Evolutionary conservation across 495 filamentous ascomycete genomes (phyloP), one percentile per base, ranked within the genome.

Genomic region (Chlorociboria aeruginascens): DNA sequence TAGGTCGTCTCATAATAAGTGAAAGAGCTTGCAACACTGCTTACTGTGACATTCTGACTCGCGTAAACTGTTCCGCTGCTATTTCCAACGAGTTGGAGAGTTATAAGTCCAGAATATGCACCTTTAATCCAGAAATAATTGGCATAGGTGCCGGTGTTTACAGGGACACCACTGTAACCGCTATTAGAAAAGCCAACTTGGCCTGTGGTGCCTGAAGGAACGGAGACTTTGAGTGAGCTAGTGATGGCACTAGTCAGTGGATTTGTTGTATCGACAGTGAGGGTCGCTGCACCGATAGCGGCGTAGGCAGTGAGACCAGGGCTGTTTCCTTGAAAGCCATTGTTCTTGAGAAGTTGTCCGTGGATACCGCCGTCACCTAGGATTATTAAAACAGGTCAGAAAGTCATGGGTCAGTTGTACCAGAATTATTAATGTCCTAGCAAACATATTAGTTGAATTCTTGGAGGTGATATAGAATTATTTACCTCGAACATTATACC

Each of bases 321-420:
- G 3, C 51, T 66, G 2, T 57, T 41, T 10, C 74, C 76, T 54
- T 81, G 76, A 46, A 81, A 81, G 2, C 70, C 76, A 40, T 74
- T 73, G 54, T 80, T 80, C 32, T 67, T 65, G 11, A 80, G 67
- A 8, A 80, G 56, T 46, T 80, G 72, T 8, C 70, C 76, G 46
- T 81, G 74, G 11, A 81, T 72, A 6, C 77, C 77, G 4, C 77
- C 77, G 52, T 79, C 77, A 3, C 74, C 73, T 29, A 63, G 69
- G 47, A 70, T 40, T 17, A 66, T 48, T 74, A 71, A 59, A 76
- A 73, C 59, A 75, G 72, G 66, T 75, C 16, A 4, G 25, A 6
- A 13, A 6, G 17, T 10, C 10, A 12, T 3, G 12, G n/a, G 25
- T n/a, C 2, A 1, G 25, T n/a, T 34, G 32, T 31, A 49, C 7